Base-by-base conservation (phyloP, 139 green algal species). In the Chloropicon primus region DNA sequence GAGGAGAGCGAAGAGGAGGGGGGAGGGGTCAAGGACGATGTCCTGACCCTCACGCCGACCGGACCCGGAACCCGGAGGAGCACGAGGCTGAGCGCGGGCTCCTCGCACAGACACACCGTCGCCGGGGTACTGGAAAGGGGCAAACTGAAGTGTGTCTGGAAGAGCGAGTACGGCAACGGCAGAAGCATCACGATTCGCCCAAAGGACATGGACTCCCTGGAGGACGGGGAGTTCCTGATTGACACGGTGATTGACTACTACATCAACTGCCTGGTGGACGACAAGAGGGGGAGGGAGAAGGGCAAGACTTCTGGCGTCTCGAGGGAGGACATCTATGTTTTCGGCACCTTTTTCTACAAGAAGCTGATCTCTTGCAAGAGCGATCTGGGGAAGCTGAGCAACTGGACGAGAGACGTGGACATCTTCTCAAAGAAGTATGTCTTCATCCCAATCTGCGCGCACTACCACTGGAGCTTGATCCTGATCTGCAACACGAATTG, bases 201-300 rank as follows among this genome's bases (percentile, higher is more conserved):
- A 24, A 62, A 85, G 1, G 93, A 97, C 83, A 74, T 97, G 73
- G 71, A 76, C 0, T 83, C 88, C 21, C 86, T 97, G 77, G 88
- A 90, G 24, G 28, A 54, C 0, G 79, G 82, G 1, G 88, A 96
- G 79, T 98, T 97, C 54, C 82, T 97, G 27, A 97, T 98, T 74
- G 93, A 97, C 85, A 96, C 90, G 10, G 77, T 93, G 80, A 97
- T 97, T 27, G 93, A 97, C 86, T 97, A 94, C 75, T 97, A 93
- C 87, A 88, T 92, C 25, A 54, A 17, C 28, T 62, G 2, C 1
- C 29, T 54, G 27, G n/a, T 76, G 75, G 17, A 53, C 22, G 41
- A 24, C 2, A 23, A 72, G n/a, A 71, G 72, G 62, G 53, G 21
- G 24, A 75, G 53, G 3, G 53, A 23, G 54, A 27, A 79, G 5